Conservation (phyloP, 306 rosid genomes). For the Vachellia pachyceras region DNA sequence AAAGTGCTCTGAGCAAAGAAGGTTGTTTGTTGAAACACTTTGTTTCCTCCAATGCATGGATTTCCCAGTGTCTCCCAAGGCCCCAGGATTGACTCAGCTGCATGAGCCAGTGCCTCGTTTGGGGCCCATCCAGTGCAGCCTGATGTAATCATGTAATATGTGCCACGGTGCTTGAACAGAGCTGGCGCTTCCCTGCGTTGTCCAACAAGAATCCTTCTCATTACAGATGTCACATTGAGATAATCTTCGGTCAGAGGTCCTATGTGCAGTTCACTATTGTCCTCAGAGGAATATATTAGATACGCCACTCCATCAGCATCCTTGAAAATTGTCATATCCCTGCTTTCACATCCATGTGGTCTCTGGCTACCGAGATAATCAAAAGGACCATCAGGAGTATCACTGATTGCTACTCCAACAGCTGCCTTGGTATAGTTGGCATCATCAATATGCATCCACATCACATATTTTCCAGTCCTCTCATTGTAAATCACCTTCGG, state of each 20-base stretch:
- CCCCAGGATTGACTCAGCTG: conserved; percentile 86
- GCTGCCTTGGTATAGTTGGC: conserved; percentile 93
- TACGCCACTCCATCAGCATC: conserved; percentile 89
- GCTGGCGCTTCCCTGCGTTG: conserved; percentile 99
- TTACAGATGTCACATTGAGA: conserved; percentile 63
- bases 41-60: conserved; percentile 87
- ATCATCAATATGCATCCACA: conserved; percentile 99
- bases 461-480: conserved; percentile 81
- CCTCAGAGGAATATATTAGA: conserved; percentile 90
- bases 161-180: conserved; percentile 79
- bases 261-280: conserved; percentile 93
- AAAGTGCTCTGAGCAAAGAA: conserved; percentile 96
- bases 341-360: conserved; percentile 92
- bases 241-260: conserved; percentile 85
- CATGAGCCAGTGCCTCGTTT: conserved; percentile 90
- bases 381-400: conserved; percentile 86
- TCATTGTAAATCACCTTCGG: conserved; percentile 94
- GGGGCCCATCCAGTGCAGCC: conserved; percentile 99
- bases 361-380: conserved; percentile 81
- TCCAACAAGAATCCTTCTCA: conserved; percentile 83
- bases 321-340: conserved; percentile 96
- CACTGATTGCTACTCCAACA: conserved; percentile 82
- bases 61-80: conserved; percentile 95
- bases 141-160: conserved; percentile 97
- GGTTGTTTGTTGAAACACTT: conserved; percentile 69